Conservation (phyloP, 1,284 basidiomycete genomes). For the Flammula alnicola region DNA sequence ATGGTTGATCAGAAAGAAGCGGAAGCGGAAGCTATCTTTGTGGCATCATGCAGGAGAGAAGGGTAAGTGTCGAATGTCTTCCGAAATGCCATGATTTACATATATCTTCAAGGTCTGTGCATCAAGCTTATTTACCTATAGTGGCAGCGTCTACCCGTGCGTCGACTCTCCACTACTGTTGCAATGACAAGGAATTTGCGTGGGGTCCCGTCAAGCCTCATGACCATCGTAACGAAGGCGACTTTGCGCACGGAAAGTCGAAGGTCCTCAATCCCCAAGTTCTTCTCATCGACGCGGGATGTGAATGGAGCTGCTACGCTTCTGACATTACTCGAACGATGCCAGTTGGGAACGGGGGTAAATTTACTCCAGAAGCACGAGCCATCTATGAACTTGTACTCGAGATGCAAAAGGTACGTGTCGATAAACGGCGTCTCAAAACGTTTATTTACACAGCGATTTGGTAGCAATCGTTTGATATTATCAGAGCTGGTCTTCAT, state of each 20-base stretch:
- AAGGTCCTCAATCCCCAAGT: slow-evolving; percentile 72
- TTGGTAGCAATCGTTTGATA: slow-evolving; percentile 55
- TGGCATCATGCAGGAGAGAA: slow-evolving; percentile 83
- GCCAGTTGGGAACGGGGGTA: slow-evolving; percentile 88
- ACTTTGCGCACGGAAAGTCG: slow-evolving; percentile 44
- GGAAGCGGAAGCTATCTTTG: slow-evolving; percentile 90
- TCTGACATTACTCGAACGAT: slow-evolving; percentile 86
- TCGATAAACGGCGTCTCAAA: background rate
- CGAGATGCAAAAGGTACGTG: slow-evolving; percentile 82
- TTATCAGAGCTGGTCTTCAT: slow-evolving; percentile 74
- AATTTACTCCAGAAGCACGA: slow-evolving; percentile 78
- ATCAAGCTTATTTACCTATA: slow-evolving; percentile 90
- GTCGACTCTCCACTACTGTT: slow-evolving; percentile 89
- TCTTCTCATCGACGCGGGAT: slow-evolving; percentile 89
- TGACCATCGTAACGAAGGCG: slow-evolving; percentile 57
- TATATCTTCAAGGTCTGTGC: slow-evolving; percentile 66
- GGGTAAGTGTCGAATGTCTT: slow-evolving; percentile 56
- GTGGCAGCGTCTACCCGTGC: slow-evolving; percentile 85
- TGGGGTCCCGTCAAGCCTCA: slow-evolving; percentile 72
- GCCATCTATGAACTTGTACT: slow-evolving; percentile 86
- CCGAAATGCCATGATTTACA: background rate
- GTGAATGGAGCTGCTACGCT: slow-evolving; percentile 86
- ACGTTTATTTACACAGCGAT: background rate
- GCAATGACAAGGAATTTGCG: slow-evolving; percentile 79
- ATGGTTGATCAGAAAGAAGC: slow-evolving; percentile 90